Evolutionary conservation across 805 yeast genomes (phyloP), one percentile per base, ranked within the genome.

Genomic region (Yarrowia sp.): DNA sequence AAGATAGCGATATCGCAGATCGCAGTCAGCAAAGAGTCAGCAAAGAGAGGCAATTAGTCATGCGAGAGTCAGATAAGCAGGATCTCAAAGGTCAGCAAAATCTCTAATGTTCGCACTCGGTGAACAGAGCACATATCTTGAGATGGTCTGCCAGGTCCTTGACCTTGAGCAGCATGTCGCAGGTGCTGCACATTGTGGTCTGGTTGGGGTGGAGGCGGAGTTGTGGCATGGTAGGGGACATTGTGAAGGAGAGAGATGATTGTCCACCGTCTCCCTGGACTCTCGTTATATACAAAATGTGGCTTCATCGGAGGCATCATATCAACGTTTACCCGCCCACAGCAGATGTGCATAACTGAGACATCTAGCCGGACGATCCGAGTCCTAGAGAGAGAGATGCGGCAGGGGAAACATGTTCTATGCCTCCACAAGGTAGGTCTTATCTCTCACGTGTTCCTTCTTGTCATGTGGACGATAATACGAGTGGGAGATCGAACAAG

Each of bases 121-220:
- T 10, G 4, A 29, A 27, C 5, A 18, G 8, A 2, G 29, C 14
- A 21, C 55, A 47, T 3, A 31, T 7, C 16, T 32, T 31, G 29
- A 47, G 9, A 36, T 51, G 63, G 35, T 32, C 38, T 0, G 31
- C 38, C 29, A 47, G 14, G 7, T 47, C 55, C 7, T 47, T 47
- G 18, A 47, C 55, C 29, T 31, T 47, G 38, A 47, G 27, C 13
- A 47, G 16, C 38, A 47, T 19, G 38, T 47, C 55, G 27, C 55
- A 47, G 14, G 38, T 13, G 38, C 21, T 31, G 38, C 55, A 47
- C 55, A 47, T 47, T 14, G 27, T 47, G 5, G 55, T 47, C 14
- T 47, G 55, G 27, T 47, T 21, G 19, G 55, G 55, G 27, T 47
- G 55, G 7, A 21, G 55, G 13, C n/a, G n/a, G n/a, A 12, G 44